A percentile compares a stretch with the other conserved stretches of the same genome.
These are phyloP conservation scores for Botrytis squamosa DNA, from an alignment of 2,329 filamentous ascomycete species.

Conservation along the genomic window DNA sequence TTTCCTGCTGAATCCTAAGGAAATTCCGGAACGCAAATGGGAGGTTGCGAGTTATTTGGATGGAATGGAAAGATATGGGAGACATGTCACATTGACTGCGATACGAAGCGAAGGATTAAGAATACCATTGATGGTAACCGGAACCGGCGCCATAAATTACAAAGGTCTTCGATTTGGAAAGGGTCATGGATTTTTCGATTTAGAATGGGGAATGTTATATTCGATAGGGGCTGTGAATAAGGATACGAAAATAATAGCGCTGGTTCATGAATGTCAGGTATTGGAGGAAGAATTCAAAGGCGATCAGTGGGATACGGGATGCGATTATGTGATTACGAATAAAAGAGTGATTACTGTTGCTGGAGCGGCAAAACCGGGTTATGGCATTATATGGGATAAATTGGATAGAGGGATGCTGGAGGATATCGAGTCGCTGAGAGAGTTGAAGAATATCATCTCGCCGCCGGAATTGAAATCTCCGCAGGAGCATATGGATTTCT, in stretches of 20 bases:
- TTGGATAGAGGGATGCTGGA: constrained; percentile 42
- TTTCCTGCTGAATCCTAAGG: constrained; percentile 42
- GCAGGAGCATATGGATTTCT: constrained; percentile 16
- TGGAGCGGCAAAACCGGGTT: constrained; percentile 39
- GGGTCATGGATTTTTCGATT: constrained; percentile 45
- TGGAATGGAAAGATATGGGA: constrained; percentile 46
- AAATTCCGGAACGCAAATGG: constrained; percentile 35
- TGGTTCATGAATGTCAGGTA: constrained; percentile 46
- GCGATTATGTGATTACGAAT: constrained; percentile 44
- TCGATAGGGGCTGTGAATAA: constrained; percentile 38
- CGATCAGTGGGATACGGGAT: constrained; percentile 44
- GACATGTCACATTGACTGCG: constrained; percentile 40
- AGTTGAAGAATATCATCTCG: constrained; percentile 23
- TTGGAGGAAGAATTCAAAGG: constrained; percentile 40
- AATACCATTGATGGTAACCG: constrained; percentile 41
- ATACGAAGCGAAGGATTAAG: constrained; percentile 38
- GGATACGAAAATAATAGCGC: constrained; percentile 37
- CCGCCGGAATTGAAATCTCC: constrained; percentile 18
- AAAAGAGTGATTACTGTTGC: constrained; percentile 37
- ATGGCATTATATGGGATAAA: constrained; percentile 43
- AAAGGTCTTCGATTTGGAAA: constrained; percentile 44
- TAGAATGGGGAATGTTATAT: constrained; percentile 45
- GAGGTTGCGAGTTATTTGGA: constrained; percentile 44
- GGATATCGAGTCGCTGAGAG: constrained; percentile 37
- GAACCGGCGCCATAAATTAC: constrained; percentile 43